These are phyloP conservation scores for Quercus alba DNA, from an alignment of 306 rosid genomes.

Conservation along the genomic window DNA sequence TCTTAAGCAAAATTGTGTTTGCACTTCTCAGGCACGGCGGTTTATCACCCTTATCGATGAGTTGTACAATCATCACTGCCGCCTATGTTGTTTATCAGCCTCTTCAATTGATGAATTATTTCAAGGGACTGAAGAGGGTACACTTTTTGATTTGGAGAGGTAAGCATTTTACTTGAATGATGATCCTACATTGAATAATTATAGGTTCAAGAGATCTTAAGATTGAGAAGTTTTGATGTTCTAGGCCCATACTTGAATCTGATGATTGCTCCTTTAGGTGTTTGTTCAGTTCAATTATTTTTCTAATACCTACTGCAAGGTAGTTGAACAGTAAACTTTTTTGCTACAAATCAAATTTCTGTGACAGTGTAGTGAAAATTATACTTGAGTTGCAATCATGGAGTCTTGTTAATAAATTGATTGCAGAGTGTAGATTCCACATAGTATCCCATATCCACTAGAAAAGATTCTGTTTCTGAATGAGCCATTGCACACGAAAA, in stretches of 20 bases:
- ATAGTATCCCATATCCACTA: too few species aligned
- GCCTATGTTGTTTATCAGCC: conserved; percentile 76
- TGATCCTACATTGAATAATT: conserved; percentile 8
- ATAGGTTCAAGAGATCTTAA: neutral
- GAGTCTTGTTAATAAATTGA: too few species aligned
- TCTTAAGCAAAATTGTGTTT: neutral
- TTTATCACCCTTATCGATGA: conserved; percentile 92
- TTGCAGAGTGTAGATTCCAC: too few species aligned
- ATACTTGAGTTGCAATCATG: too few species aligned
- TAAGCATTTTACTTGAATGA: conserved; percentile 25
- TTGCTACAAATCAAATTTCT: neutral
- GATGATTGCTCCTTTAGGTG: neutral
- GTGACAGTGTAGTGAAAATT: too few species aligned
- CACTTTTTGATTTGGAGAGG: conserved; percentile 97
- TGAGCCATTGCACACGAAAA: neutral
- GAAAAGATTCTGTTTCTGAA: neutral
- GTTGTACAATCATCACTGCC: conserved; percentile 88
- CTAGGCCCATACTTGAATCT: neutral
- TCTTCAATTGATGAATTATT: conserved; percentile 84
- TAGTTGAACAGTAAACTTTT: neutral
- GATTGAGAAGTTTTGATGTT: conserved; percentile 11
- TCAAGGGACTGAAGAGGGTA: conserved; percentile 95
- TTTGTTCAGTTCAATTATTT: neutral
- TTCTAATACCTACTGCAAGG: neutral
- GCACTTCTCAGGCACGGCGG: conserved; percentile 69